Evolutionary conservation across 345 rosid genomes (phyloP).

Genomic region (Euphorbia tirucalli): DNA sequence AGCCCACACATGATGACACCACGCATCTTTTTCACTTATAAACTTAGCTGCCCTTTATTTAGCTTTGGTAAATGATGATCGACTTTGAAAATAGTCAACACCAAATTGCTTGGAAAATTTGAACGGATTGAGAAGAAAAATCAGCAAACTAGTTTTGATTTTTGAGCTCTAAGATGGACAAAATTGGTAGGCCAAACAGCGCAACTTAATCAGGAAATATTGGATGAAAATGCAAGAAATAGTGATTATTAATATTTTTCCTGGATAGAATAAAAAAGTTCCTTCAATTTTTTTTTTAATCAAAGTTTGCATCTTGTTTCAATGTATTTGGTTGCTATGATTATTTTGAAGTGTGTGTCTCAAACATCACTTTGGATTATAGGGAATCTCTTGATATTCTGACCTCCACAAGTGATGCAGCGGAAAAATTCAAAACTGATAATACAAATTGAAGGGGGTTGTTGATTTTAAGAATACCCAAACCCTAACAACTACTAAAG

Average conservation of each 20-base stretch:
- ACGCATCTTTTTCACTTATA: neutral
- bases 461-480: too few relatives aligned
- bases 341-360: too few relatives aligned
- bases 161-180: neutral
- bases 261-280: neutral
- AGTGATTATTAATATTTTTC: neutral
- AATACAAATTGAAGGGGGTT: too few relatives aligned
- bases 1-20: neutral
- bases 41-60: neutral
- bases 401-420: slow-evolving; percentile 96
- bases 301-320: neutral
- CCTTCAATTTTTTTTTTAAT: neutral
- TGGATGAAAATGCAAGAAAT: neutral
- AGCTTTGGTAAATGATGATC: neutral
- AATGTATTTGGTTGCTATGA: neutral
- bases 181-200: neutral
- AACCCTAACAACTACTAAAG: too few relatives aligned
- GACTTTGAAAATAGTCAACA: neutral
- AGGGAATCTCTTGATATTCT: slow-evolving; percentile 14
- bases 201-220: slow-evolving; percentile 1
- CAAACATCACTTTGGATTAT: neutral
- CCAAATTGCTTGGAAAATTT: neutral
- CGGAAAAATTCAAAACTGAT: too few relatives aligned
- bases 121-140: neutral
- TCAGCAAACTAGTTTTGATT: neutral